Percentiles rank a stretch among this genome's conserved stretches.
Conservation (phyloP, 805 yeast genomes). For the Candida silvatica region DNA sequence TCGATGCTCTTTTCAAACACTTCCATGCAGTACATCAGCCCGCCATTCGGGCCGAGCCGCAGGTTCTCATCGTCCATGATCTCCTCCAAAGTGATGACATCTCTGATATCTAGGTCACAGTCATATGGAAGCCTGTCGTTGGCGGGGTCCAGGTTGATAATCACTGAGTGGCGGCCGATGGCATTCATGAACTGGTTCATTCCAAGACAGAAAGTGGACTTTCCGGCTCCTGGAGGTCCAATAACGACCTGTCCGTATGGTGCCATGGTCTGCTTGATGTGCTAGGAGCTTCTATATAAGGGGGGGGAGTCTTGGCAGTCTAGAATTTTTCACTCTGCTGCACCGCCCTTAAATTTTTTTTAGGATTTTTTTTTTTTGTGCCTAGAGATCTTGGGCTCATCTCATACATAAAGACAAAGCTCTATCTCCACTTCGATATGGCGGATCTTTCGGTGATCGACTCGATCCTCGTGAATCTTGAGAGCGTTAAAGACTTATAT, state of each 20-base stretch:
- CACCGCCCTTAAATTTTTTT: no score
- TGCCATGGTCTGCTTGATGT: conserved; percentile 33
- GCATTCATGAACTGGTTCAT: conserved; percentile 89
- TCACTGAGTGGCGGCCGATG: conserved; percentile 81
- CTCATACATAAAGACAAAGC: no score
- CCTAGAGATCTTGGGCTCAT: no score
- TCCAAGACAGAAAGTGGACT: conserved; percentile 91
- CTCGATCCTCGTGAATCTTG: conserved; percentile 17
- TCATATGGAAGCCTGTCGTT: conserved; percentile 47
- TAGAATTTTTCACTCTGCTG: conserved; percentile 1
- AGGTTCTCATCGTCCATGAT: conserved; percentile 45
- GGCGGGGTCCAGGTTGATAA: conserved; percentile 85
- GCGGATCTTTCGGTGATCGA: conserved; percentile 18
- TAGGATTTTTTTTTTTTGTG: no score
- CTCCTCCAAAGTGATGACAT: conserved; percentile 47
- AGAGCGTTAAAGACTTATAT: conserved; percentile 17
- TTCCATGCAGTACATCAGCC: conserved; percentile 83
- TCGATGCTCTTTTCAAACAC: conserved; percentile 48
- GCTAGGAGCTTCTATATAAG: neutral
- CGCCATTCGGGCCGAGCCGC: conserved; percentile 67
- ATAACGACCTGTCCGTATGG: conserved; percentile 84
- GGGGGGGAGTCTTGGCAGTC: neutral
- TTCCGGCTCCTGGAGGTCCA: conserved; percentile 98
- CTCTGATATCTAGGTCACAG: conserved; percentile 48
- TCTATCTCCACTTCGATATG: no score